Evolutionary conservation across 2,329 filamentous ascomycete genomes (phyloP), one percentile per base, ranked within the genome.

Genomic region (Coniochaeta sp.): DNA sequence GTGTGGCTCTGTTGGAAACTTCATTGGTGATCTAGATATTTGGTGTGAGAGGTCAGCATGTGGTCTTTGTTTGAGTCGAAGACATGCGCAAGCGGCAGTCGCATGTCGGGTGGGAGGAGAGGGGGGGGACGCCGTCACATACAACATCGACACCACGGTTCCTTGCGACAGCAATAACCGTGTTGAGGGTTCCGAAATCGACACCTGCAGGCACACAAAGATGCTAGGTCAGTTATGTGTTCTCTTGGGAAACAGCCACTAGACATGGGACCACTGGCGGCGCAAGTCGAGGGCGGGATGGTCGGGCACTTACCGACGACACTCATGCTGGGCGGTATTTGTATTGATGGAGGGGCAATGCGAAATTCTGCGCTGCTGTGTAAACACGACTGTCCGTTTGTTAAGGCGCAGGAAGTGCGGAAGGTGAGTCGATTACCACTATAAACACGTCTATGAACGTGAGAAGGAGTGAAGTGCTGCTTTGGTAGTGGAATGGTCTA

Each of bases 81-180:
- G 24, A 30, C 24, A 28, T 52, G 47, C 47, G 47, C 47, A 52
- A 52, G 26, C 22, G 24, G 42, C 47, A 30, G 24, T 12, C 24
- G 22, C n/a, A n/a, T n/a, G n/a, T n/a, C n/a, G n/a, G n/a, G n/a
- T n/a, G n/a, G n/a, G n/a, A n/a, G n/a, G 24, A 14, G 24, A 12
- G 47, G 30, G 47, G 47, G 47, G 30, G 47, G 26, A 52, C 24
- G n/a, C n/a, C 2, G 47, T 12, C 73, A 95, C 92, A 74, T 85
- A 96, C 92, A 75, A 99, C 95, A 83, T 99, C 95, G 77, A 99
- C 95, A 80, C 95, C 95, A 76, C 96, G 93, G 79, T 98, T 98
- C 77, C 95, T 88, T 74, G 95, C 95, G 77, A 98, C 93, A 75
- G 93, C 93, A 79, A 98, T 90, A 73, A 96, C 93, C 75, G 93